A percentile compares a stretch with the other conserved stretches of the same genome.
Conservation (phyloP, 805 yeast genomes). For the Yamadazyma sp. region DNA sequence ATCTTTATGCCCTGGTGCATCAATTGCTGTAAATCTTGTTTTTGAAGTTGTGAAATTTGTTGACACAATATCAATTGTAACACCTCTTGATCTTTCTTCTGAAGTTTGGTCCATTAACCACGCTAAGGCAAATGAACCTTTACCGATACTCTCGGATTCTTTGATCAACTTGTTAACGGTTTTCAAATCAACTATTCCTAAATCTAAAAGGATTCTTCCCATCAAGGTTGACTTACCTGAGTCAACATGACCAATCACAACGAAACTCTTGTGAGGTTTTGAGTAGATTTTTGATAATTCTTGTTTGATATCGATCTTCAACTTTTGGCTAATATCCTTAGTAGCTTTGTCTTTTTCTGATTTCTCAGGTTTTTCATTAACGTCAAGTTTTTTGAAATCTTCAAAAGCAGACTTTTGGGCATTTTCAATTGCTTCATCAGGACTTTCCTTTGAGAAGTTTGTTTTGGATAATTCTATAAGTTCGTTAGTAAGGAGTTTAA, state of each 20-base stretch:
- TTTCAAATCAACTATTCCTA: conserved; percentile 63
- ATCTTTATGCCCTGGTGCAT: conserved; percentile 83
- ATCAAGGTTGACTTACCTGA: conserved; percentile 81
- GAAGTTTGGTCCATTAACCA: conserved; percentile 82
- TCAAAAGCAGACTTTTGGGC: conserved; percentile 55
- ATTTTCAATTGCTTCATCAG: conserved; percentile 67
- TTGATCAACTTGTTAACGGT: conserved; percentile 59
- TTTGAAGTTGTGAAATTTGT: conserved; percentile 57
- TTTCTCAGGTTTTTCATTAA: conserved; percentile 11
- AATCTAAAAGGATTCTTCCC: conserved; percentile 68
- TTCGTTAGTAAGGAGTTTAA: conserved; percentile 42
- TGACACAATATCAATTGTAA: conserved; percentile 74
- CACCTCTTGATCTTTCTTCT: conserved; percentile 75
- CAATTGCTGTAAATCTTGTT: conserved; percentile 65
- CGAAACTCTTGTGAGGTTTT: conserved; percentile 65
- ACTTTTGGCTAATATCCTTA: conserved; percentile 16
- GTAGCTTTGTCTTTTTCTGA: conserved; percentile 11
- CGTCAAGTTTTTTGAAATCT: conserved; percentile 25
- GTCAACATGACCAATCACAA: conserved; percentile 83
- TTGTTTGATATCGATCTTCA: conserved; percentile 35
- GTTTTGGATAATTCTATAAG: conserved; percentile 38
- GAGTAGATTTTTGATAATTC: conserved; percentile 30
- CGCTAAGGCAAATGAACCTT: conserved; percentile 77
- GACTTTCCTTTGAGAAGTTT: conserved; percentile 70
- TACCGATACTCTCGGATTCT: conserved; percentile 67